Evolutionary conservation across 345 rosid species (phyloP).

Genomic region (Citrus mangshanensis): DNA sequence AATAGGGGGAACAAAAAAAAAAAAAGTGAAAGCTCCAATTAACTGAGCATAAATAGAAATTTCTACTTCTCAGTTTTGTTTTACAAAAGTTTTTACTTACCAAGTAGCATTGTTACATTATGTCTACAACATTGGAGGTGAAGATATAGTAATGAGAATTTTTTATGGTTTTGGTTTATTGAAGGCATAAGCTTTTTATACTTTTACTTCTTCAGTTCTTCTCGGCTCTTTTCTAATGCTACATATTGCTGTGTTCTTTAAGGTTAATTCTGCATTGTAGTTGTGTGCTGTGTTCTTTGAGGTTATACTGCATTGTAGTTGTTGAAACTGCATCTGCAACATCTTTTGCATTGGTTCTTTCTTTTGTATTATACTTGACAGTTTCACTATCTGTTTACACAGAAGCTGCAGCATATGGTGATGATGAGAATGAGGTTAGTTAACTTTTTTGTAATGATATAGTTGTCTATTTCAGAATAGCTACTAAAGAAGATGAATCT

Average conservation of each 20-base stretch:
- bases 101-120: not conserved
- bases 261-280: not conserved
- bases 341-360: not conserved
- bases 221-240: not conserved
- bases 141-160: not conserved
- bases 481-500: conserved; percentile 21
- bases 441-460: not conserved
- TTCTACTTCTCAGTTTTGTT: not conserved
- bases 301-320: not conserved
- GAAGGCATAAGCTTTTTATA: not conserved
- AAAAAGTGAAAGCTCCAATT: not conserved
- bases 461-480: not conserved
- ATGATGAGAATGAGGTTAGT: conserved; percentile 54
- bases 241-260: not conserved
- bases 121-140: not conserved
- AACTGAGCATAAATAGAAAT: not conserved
- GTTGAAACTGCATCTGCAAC: not conserved
- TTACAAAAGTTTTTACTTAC: not conserved
- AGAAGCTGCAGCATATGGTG: conserved; percentile 81
- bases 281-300: not conserved
- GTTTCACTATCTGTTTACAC: conserved; percentile 21
- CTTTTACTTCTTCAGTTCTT: not conserved
- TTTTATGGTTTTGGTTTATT: not conserved
- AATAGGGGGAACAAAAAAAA: no score
- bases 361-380: conserved; percentile 13